phyloP scores from a whole-genome alignment of 2,329 filamentous ascomycete species.

The Fusarium guadeloupense region DNA sequence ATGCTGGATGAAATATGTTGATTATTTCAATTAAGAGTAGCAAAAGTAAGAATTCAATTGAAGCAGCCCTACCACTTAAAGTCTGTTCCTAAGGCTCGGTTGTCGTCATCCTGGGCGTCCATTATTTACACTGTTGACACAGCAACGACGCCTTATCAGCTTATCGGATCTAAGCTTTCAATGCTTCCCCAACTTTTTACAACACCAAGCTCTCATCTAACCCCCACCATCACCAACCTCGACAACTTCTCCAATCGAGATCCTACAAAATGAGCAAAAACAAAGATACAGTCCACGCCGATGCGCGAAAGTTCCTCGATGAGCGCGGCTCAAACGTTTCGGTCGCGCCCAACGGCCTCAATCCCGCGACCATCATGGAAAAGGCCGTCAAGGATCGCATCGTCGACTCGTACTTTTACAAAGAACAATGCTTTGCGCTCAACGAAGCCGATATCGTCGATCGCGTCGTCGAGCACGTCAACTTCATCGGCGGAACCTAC shows the following conservation, averaged over 20 bases:
- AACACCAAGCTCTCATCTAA: slow-evolving; percentile 26
- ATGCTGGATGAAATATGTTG: slow-evolving; percentile 30
- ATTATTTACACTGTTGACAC: slow-evolving; percentile 49
- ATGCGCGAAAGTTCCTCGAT: slow-evolving; percentile 85
- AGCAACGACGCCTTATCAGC: slow-evolving; percentile 58
- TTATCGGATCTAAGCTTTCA: slow-evolving; percentile 23
- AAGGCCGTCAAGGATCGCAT: slow-evolving; percentile 96
- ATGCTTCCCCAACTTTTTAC: slow-evolving; percentile 28
- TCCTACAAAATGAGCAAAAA: slow-evolving; percentile 50
- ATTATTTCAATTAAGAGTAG: not conserved
- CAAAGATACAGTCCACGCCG: slow-evolving; percentile 73
- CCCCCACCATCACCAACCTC: slow-evolving; percentile 23
- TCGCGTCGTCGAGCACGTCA: slow-evolving; percentile 83
- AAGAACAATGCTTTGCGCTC: slow-evolving; percentile 96
- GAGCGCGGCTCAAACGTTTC: slow-evolving; percentile 83
- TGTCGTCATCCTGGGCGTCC: slow-evolving; percentile 30
- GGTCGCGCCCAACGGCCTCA: slow-evolving; percentile 85
- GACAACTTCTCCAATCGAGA: slow-evolving; percentile 11
- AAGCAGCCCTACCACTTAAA: not conserved
- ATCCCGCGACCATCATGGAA: slow-evolving; percentile 95
- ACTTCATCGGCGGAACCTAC: slow-evolving; percentile 87
- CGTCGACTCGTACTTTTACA: slow-evolving; percentile 96
- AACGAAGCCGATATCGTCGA: slow-evolving; percentile 87
- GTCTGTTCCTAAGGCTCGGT: slow-evolving; percentile 3
- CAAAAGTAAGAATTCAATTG: not conserved